These are phyloP conservation scores for Boletus fagicola DNA, from an alignment of 768 basidiomycete species.

Conservation along the genomic window DNA sequence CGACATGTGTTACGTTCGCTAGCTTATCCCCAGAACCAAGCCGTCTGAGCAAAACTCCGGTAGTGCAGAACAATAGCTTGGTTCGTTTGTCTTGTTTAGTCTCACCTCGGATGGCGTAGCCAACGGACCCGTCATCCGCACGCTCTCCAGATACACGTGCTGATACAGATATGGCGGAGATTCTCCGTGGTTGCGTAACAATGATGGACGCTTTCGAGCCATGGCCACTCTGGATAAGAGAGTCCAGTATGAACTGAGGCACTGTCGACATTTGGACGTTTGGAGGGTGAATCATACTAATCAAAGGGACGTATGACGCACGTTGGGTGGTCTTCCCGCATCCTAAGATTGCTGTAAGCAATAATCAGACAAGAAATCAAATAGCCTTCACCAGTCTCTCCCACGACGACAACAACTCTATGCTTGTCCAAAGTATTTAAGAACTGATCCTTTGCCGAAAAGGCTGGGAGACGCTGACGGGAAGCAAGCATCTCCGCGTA, in stretches of 20 bases:
- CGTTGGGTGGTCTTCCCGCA: slow-evolving; percentile 91
- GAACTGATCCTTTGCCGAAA: slow-evolving; percentile 62
- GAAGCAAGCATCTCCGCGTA: slow-evolving; percentile 56
- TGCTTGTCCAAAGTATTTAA: slow-evolving; percentile 53
- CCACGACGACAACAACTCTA: slow-evolving; percentile 79
- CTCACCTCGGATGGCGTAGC: slow-evolving; percentile 90
- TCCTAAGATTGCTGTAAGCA: slow-evolving; percentile 40
- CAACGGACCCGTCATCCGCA: slow-evolving; percentile 72
- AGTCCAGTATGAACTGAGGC: slow-evolving; percentile 88
- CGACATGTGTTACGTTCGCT: slow-evolving; percentile 71
- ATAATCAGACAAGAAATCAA: not conserved
- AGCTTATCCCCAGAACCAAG: slow-evolving; percentile 73
- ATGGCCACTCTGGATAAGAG: slow-evolving; percentile 57
- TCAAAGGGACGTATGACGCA: slow-evolving; percentile 30
- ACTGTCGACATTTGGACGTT: slow-evolving; percentile 40
- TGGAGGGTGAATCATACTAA: not conserved
- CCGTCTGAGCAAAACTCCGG: slow-evolving; percentile 84
- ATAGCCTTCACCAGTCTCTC: slow-evolving; percentile 69
- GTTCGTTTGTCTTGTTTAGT: slow-evolving; percentile 63
- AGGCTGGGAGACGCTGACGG: slow-evolving; percentile 74
- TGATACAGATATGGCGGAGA: slow-evolving; percentile 88
- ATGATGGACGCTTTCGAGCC: slow-evolving; percentile 75
- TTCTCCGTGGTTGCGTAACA: slow-evolving; percentile 85
- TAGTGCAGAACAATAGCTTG: slow-evolving; percentile 87
- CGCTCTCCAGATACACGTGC: slow-evolving; percentile 83